phyloP scores from a whole-genome alignment of 352 stramenopile genomes.

The Pythium coloratum region DNA sequence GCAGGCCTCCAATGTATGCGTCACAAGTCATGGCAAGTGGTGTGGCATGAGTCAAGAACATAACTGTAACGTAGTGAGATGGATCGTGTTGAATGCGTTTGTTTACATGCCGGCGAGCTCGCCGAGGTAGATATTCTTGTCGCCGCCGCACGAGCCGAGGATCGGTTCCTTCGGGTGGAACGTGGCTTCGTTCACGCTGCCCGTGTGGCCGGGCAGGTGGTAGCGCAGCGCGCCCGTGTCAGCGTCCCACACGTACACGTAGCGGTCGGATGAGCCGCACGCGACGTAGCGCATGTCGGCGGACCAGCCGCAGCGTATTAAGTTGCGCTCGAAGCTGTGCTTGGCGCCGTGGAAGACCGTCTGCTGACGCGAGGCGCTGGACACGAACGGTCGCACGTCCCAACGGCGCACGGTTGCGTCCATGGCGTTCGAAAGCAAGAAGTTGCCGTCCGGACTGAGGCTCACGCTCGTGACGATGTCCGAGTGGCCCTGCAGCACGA shows the following conservation, averaged over 20 bases:
- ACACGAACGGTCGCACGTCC: constrained; percentile 93
- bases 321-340: constrained; percentile 93
- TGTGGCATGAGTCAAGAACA: too few species aligned
- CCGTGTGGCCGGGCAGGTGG: constrained; percentile 91
- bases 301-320: constrained; percentile 93
- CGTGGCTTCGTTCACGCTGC: constrained; percentile 92
- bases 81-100: background rate
- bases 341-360: constrained; percentile 79
- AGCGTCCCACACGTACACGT: constrained; percentile 96
- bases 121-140: constrained; percentile 87
- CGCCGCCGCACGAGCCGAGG: constrained; percentile 79
- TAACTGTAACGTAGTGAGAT: background rate
- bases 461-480: constrained; percentile 95
- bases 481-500: constrained; percentile 88
- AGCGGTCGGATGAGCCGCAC: constrained; percentile 87
- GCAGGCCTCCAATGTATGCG: too few species aligned
- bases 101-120: constrained; percentile 45
- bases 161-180: constrained; percentile 90
- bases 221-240: constrained; percentile 91
- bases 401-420: constrained; percentile 91
- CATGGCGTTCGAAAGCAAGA: constrained; percentile 95
- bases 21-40: too few species aligned
- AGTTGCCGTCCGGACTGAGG: constrained; percentile 92
- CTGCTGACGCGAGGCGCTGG: constrained; percentile 45
- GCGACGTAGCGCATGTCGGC: constrained; percentile 84